These are phyloP conservation scores for Trichophaea hybrida DNA, from an alignment of 2,329 filamentous ascomycete species.

Conservation along the genomic window DNA sequence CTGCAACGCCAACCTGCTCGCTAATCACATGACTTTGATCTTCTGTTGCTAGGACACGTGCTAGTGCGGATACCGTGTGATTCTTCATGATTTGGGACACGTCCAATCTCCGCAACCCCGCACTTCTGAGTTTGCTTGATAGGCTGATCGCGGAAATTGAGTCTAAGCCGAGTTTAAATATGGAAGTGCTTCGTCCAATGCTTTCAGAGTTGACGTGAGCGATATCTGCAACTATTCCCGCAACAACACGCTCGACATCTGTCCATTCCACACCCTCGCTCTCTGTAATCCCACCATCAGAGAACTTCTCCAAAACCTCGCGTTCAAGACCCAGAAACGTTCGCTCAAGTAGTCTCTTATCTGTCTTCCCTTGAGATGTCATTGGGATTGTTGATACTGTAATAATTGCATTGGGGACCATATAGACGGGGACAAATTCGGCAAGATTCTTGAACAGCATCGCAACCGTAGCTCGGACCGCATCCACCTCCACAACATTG, in stretches of 20 bases:
- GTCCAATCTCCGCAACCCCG: constrained; percentile 39
- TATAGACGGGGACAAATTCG: constrained; percentile 52
- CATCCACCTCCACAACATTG: constrained; percentile 29
- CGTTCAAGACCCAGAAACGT: constrained; percentile 37
- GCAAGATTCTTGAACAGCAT: constrained; percentile 43
- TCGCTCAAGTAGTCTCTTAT: constrained; percentile 42
- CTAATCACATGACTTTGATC: background rate
- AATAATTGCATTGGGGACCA: constrained; percentile 62
- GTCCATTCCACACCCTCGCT: constrained; percentile 37
- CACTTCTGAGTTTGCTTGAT: constrained; percentile 41
- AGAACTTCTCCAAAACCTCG: constrained; percentile 33
- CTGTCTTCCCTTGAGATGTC: constrained; percentile 60
- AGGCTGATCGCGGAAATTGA: constrained; percentile 68
- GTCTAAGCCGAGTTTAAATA: constrained; percentile 66
- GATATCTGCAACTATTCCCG: constrained; percentile 39
- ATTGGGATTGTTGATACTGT: constrained; percentile 55
- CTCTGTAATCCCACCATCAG: constrained; percentile 13
- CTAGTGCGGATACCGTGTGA: constrained; percentile 49
- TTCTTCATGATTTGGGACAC: constrained; percentile 58
- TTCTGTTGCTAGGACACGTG: background rate
- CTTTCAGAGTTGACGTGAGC: constrained; percentile 35
- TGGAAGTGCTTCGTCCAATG: constrained; percentile 52
- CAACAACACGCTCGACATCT: constrained; percentile 42
- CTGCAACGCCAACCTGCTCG: background rate
- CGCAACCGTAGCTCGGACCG: constrained; percentile 29